Evolutionary conservation across 306 rosid genomes (phyloP).

Genomic region (Chamaecrista fasciculata): DNA sequence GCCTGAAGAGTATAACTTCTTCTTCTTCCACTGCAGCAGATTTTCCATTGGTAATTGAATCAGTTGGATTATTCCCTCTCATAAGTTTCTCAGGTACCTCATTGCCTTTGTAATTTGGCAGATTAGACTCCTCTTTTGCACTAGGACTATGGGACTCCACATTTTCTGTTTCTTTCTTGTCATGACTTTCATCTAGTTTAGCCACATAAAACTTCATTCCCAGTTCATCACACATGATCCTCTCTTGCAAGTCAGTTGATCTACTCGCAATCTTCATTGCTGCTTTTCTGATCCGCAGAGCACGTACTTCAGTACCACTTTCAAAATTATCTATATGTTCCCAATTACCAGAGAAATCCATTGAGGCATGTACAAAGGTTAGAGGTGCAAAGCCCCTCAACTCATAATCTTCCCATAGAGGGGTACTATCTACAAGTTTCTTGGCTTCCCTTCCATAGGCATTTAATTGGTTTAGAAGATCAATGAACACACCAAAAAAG

Average conservation of each 20-base stretch:
- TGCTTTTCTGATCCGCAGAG: slow-evolving; percentile 55
- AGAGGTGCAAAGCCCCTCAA: slow-evolving; percentile 82
- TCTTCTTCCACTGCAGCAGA: slow-evolving; percentile 61
- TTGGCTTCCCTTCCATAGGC: slow-evolving; percentile 31
- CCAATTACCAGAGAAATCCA: slow-evolving; percentile 60
- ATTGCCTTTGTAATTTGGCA: slow-evolving; percentile 15
- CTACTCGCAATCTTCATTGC: slow-evolving; percentile 59
- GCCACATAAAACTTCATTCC: slow-evolving; percentile 30
- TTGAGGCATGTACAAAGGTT: slow-evolving; percentile 44
- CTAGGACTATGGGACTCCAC: slow-evolving; percentile 20
- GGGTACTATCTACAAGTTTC: slow-evolving; percentile 35
- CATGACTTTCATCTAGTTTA: slow-evolving; percentile 40
- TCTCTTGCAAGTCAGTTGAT: slow-evolving; percentile 49
- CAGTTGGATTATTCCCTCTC: slow-evolving; percentile 24
- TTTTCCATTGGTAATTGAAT: slow-evolving; percentile 33
- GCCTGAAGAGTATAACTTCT: slow-evolving; percentile 92
- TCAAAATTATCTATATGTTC: slow-evolving; percentile 51
- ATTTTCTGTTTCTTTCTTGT: slow-evolving; percentile 36
- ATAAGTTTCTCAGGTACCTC: slow-evolving; percentile 32
- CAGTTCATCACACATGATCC: slow-evolving; percentile 50
- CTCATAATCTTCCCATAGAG: slow-evolving; percentile 96
- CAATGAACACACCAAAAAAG: slow-evolving; percentile 53
- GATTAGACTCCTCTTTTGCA: slow-evolving; percentile 29
- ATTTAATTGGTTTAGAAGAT: slow-evolving; percentile 47
- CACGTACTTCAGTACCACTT: slow-evolving; percentile 54